Conservation (phyloP, 73 alveolate genomes). For the Tetrahymena borealis region DNA sequence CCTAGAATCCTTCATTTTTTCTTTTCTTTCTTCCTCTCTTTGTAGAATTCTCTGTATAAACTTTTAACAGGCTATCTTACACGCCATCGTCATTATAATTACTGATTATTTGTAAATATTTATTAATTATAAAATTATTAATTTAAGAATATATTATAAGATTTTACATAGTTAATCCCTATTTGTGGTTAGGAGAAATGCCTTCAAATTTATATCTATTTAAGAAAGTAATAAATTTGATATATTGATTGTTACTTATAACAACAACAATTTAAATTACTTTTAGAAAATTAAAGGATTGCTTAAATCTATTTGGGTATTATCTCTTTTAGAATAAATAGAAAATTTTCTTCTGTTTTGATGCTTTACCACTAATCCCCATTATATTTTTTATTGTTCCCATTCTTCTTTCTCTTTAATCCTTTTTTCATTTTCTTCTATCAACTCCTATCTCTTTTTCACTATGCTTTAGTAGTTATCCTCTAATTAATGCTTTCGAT, state of each 20-base stretch:
- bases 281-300: background rate
- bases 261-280: background rate
- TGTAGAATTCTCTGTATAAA: background rate
- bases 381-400: background rate
- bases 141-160: background rate
- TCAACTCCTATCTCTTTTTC: background rate
- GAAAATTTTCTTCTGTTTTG: background rate
- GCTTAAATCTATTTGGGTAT: background rate
- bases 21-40: background rate
- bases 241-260: background rate
- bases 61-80: background rate
- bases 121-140: background rate
- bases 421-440: background rate
- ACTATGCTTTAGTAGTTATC: background rate
- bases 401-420: background rate
- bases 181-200: background rate
- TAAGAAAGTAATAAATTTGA: background rate
- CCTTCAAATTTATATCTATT: background rate
- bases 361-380: background rate
- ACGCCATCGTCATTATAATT: background rate
- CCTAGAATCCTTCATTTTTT: background rate
- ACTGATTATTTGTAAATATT: background rate
- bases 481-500: background rate
- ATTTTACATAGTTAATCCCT: background rate
- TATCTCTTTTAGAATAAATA: background rate